These are phyloP conservation scores for Xylaria sp. DNA, from an alignment of 2,329 filamentous ascomycete genomes.

Conservation along the genomic window DNA sequence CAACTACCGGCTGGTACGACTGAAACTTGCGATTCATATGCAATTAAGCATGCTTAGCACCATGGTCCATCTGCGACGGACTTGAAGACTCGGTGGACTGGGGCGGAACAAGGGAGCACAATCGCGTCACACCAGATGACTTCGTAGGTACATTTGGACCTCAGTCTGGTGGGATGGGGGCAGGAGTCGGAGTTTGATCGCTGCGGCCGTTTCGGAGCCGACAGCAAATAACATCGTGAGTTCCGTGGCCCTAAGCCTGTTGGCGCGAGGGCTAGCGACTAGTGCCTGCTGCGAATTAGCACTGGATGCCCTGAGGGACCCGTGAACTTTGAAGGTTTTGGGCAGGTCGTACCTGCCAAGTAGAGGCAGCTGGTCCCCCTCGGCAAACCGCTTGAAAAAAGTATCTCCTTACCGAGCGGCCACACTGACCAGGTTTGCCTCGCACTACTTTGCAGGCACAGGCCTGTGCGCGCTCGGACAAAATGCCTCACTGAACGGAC, in stretches of 20 bases:
- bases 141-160: background rate
- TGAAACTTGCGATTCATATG: no score
- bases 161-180: background rate
- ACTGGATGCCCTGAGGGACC: no score
- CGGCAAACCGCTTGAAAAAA: background rate
- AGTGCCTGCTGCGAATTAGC: background rate
- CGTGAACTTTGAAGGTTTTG: no score
- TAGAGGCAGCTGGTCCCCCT: background rate
- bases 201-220: background rate
- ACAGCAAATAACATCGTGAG: background rate
- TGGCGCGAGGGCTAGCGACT: background rate
- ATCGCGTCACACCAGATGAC: background rate
- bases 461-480: conserved; percentile 10
- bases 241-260: background rate
- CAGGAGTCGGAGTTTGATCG: background rate
- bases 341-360: background rate
- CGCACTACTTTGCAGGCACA: background rate
- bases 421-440: background rate
- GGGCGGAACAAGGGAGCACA: background rate
- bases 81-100: background rate
- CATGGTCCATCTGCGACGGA: background rate
- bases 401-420: background rate
- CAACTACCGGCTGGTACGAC: no score
- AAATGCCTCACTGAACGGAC: conserved; percentile 17
- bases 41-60: no score